Evolutionary conservation across 2,329 filamentous ascomycete genomes (phyloP).

Genomic region (Hypoxylon sp.): DNA sequence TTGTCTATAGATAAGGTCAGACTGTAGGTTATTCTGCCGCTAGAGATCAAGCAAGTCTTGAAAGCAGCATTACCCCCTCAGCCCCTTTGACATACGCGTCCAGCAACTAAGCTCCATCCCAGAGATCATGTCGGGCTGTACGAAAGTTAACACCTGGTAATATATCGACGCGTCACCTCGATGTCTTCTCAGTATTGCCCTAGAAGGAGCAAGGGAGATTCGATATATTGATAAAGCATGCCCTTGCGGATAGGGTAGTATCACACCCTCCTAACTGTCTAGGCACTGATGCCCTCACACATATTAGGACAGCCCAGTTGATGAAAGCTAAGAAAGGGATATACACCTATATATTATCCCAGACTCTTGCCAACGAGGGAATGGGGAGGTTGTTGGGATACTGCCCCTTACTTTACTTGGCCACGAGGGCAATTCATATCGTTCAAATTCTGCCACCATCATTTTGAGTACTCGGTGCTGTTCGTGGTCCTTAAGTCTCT

Average conservation of each 20-base stretch:
- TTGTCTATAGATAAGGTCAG: neutral
- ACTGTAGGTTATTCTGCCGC: neutral
- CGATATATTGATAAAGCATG: neutral
- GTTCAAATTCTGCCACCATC: neutral
- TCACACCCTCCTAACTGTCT: neutral
- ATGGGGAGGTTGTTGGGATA: neutral
- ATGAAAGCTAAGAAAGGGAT: constrained; percentile 2
- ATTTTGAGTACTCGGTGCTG: neutral
- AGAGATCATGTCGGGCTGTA: neutral
- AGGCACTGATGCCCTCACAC: neutral
- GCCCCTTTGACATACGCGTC: neutral
- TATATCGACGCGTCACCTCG: neutral
- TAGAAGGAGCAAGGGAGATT: neutral
- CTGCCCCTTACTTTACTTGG: neutral
- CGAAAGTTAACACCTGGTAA: neutral
- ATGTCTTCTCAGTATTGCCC: neutral
- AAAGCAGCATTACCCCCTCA: neutral
- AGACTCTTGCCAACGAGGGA: neutral
- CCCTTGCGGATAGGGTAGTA: neutral
- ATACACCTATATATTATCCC: neutral
- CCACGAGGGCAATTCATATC: neutral
- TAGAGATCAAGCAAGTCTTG: neutral
- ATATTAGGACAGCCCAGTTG: neutral
- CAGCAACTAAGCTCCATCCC: neutral
- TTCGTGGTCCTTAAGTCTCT: neutral